Conservation (phyloP, 225 moss, liverwort and hornwort genomes). For the Marchantia paleacea region DNA sequence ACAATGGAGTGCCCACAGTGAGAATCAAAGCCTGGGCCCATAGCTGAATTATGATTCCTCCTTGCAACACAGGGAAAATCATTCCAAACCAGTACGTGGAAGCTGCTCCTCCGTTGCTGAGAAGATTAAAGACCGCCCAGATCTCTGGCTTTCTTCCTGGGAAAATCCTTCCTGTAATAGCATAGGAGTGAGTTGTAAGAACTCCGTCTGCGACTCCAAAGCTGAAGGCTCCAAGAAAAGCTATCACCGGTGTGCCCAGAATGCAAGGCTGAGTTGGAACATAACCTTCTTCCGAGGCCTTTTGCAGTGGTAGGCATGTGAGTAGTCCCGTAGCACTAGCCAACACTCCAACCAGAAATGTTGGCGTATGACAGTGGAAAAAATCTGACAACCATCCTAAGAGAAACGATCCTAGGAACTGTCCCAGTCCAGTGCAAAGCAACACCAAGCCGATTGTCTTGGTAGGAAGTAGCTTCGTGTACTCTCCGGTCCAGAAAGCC, state of each 20-base stretch:
- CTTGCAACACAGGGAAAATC: constrained; percentile 25
- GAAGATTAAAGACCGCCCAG: constrained; percentile 28
- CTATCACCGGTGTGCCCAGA: constrained; percentile 22
- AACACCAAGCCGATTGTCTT: constrained; percentile 22
- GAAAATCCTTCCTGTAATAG: constrained; percentile 29
- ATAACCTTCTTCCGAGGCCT: constrained; percentile 12
- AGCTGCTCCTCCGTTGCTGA: constrained; percentile 31
- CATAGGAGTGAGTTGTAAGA: constrained; percentile 26
- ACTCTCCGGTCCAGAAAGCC: constrained; percentile 35
- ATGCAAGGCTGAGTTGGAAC: constrained; percentile 4
- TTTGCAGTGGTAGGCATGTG: constrained; percentile 24
- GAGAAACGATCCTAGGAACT: constrained; percentile 18
- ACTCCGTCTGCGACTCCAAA: constrained; percentile 35
- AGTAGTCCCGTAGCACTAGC: constrained; percentile 19
- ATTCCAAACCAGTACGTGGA: constrained; percentile 33
- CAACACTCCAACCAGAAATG: constrained; percentile 22
- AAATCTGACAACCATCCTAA: constrained; percentile 24
- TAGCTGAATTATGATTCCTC: constrained; percentile 18
- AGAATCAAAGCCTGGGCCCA: constrained; percentile 21
- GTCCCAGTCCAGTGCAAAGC: constrained; percentile 21
- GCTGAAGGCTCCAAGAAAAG: constrained; percentile 25
- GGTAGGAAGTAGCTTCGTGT: constrained; percentile 30
- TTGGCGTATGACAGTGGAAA: constrained; percentile 22
- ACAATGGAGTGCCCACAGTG: constrained; percentile 25
- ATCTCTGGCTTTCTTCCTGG: constrained; percentile 32